These are phyloP conservation scores for Tritrichomonas musculus DNA, from an alignment of 208 protist species.

Conservation along the genomic window DNA sequence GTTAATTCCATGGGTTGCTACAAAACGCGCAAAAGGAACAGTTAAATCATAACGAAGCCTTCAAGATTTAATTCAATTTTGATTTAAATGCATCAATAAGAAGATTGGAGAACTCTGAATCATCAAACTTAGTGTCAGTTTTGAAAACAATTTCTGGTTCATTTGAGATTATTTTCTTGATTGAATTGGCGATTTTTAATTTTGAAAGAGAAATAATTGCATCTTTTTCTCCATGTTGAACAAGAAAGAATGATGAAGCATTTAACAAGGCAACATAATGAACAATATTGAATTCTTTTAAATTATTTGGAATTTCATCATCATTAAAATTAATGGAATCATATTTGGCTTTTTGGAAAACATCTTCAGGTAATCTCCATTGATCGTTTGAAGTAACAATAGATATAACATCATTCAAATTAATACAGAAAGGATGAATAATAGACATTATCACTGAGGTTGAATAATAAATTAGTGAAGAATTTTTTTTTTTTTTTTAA, in stretches of 20 bases:
- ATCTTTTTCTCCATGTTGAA: too few species aligned
- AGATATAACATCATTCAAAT: not conserved
- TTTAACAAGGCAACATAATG: not conserved
- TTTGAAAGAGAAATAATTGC: not conserved
- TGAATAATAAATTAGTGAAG: too few species aligned
- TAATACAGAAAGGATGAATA: not conserved
- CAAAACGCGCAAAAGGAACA: constrained; percentile 68
- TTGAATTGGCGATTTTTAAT: not conserved
- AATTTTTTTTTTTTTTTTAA: too few species aligned
- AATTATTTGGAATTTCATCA: not conserved
- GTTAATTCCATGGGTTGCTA: constrained; percentile 60
- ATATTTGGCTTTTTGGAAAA: not conserved
- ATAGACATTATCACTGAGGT: too few species aligned
- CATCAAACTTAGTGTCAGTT: not conserved
- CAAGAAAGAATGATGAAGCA: not conserved
- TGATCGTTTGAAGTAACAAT: not conserved
- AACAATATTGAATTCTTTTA: not conserved
- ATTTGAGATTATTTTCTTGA: not conserved
- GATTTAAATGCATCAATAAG: constrained; percentile 48
- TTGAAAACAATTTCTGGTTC: not conserved
- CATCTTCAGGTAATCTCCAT: not conserved
- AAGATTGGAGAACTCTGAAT: not conserved
- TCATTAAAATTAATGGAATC: not conserved
- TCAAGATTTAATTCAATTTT: constrained; percentile 82
- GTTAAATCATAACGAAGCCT: constrained; percentile 77